A percentile compares a stretch with the other conserved stretches of the same genome.
phyloP scores from a whole-genome alignment of 306 rosid species.

The Abrus pulchellus region DNA sequence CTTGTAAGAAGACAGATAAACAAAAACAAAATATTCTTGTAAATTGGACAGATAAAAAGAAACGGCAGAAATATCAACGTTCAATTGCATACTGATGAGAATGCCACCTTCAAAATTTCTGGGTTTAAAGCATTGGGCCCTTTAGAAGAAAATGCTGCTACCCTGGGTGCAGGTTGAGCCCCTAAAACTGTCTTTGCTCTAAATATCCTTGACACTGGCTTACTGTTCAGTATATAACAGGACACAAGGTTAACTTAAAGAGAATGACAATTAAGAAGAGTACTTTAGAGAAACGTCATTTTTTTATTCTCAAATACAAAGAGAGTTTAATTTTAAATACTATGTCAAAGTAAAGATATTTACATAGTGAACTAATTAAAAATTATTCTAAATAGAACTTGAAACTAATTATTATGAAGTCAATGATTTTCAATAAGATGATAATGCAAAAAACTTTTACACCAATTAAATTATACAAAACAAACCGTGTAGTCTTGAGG shows the following conservation, averaged over 20 bases:
- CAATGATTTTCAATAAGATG: too few relatives aligned
- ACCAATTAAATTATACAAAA: not conserved
- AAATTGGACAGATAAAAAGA: too few relatives aligned
- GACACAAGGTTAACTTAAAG: constrained; percentile 25
- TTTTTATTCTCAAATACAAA: not conserved
- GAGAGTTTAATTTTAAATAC: too few relatives aligned
- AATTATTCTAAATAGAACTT: too few relatives aligned
- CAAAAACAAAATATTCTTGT: too few relatives aligned
- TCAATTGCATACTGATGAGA: constrained; percentile 15
- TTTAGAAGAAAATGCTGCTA: constrained; percentile 80
- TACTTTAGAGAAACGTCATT: constrained; percentile 8
- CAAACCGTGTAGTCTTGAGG: constrained; percentile 65
- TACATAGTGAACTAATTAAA: too few relatives aligned
- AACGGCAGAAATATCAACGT: not conserved
- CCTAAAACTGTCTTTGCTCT: constrained; percentile 75
- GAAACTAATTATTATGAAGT: too few relatives aligned
- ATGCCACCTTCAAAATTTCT: constrained; percentile 81
- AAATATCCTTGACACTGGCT: constrained; percentile 63
- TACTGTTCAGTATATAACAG: constrained; percentile 55
- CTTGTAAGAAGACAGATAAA: too few relatives aligned
- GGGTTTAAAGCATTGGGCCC: constrained; percentile 88
- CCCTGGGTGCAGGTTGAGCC: constrained; percentile 80
- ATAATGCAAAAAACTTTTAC: too few relatives aligned
- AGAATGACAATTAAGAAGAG: constrained; percentile 32
- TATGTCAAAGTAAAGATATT: too few relatives aligned